phyloP scores from a whole-genome alignment of 352 stramenopile genomes.

The Pythium insidiosum region DNA sequence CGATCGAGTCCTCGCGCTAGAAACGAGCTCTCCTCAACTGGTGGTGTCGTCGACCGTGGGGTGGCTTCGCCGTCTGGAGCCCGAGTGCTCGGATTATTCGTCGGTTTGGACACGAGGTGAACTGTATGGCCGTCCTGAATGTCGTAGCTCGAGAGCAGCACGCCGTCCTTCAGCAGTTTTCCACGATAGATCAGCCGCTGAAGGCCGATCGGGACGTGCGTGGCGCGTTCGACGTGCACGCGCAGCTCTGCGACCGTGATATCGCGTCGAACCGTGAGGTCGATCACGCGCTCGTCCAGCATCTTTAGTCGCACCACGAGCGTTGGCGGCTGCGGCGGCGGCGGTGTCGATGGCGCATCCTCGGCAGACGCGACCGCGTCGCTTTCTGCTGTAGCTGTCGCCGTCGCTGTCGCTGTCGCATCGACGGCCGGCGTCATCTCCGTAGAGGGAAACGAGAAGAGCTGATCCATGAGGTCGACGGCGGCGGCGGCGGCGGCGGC shows the following conservation, averaged over 20 bases:
- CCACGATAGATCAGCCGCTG: constrained; percentile 91
- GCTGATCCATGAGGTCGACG: neutral
- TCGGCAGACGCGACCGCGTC: neutral
- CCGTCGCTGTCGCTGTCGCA: neutral
- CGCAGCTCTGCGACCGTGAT: constrained; percentile 64
- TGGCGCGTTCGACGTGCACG: constrained; percentile 38
- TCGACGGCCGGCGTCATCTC: neutral
- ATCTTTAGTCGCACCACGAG: constrained; percentile 63
- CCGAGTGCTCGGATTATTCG: neutral
- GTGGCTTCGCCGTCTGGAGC: neutral
- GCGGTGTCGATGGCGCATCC: neutral
- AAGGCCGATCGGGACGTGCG: constrained; percentile 39
- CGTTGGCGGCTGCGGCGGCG: neutral
- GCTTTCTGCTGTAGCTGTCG: neutral
- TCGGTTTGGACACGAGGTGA: constrained; percentile 80
- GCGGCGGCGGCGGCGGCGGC: too few relatives aligned
- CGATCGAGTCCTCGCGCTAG: constrained; percentile 10
- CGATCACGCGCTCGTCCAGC: constrained; percentile 72
- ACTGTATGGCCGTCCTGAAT: constrained; percentile 91
- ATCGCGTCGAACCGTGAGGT: constrained; percentile 30
- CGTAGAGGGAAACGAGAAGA: neutral
- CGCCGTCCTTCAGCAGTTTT: constrained; percentile 81
- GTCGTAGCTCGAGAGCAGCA: constrained; percentile 62
- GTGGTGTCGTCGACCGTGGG: neutral
- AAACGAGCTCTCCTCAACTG: neutral